A percentile compares a stretch with the other conserved stretches of the same genome.
Conservation (phyloP, 2,329 filamentous ascomycete species). For the Aspergillus novofumigatus region DNA sequence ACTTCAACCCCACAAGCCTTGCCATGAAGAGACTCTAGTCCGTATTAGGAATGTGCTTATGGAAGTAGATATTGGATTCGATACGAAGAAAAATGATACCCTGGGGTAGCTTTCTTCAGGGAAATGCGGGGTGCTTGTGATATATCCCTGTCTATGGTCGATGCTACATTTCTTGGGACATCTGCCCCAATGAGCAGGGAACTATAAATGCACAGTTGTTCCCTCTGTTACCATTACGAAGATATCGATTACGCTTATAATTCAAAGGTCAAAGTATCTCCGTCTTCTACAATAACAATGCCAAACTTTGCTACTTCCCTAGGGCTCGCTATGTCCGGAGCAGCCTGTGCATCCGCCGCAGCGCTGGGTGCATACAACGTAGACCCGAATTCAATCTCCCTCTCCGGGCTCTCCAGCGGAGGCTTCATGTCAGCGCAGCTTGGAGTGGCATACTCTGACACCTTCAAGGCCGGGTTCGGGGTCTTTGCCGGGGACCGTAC, state of each 20-base stretch:
- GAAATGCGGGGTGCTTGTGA: not conserved
- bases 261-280: too few species aligned
- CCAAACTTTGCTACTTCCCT: not conserved
- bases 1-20: not conserved
- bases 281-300: not conserved
- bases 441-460: conserved; percentile 13
- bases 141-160: not conserved
- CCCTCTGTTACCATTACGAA: not conserved
- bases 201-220: not conserved
- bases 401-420: conserved; percentile 16
- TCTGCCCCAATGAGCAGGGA: not conserved
- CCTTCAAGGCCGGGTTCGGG: conserved; percentile 13
- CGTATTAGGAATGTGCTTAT: not conserved
- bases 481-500: conserved; percentile 16
- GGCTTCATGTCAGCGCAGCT: conserved; percentile 15
- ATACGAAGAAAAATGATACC: not conserved
- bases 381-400: conserved; percentile 8
- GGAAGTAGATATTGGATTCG: not conserved
- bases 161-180: not conserved
- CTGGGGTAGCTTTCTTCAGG: not conserved
- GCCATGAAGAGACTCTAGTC: not conserved
- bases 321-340: not conserved
- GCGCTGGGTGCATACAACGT: conserved; percentile 11
- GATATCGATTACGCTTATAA: not conserved
- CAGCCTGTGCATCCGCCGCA: not conserved